Conservation (phyloP, 352 stramenopile genomes). For the Pythium guiyangense region DNA sequence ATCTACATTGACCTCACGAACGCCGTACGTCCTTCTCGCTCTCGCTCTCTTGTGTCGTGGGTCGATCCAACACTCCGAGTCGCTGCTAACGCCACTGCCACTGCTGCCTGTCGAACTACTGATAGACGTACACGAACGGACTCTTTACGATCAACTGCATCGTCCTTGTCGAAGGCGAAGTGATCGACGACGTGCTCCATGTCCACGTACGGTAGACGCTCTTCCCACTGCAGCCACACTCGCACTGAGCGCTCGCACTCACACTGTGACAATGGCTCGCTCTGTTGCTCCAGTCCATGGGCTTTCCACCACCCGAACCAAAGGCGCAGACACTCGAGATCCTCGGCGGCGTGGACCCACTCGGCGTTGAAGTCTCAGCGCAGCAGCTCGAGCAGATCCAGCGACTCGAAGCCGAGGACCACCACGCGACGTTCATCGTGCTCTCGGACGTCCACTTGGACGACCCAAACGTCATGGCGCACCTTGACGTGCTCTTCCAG, state of each 20-base stretch:
- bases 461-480: constrained; percentile 85
- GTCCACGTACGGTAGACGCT: constrained; percentile 55
- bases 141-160: constrained; percentile 92
- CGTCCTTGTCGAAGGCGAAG: constrained; percentile 90
- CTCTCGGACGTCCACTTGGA: constrained; percentile 93
- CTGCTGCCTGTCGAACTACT: not conserved
- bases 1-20: constrained; percentile 77
- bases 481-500: constrained; percentile 88
- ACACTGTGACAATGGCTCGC: not conserved
- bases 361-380: constrained; percentile 74
- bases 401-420: constrained; percentile 69
- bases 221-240: not conserved
- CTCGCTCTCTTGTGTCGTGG: not conserved
- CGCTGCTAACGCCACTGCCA: not conserved
- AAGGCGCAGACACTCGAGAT: constrained; percentile 71
- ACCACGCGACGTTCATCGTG: constrained; percentile 90
- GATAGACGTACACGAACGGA: constrained; percentile 73
- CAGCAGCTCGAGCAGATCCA: constrained; percentile 81
- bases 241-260: not conserved
- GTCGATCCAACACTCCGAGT: not conserved
- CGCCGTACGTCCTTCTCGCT: constrained; percentile 12
- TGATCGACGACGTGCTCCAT: constrained; percentile 90
- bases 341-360: constrained; percentile 71
- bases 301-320: constrained; percentile 85
- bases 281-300: constrained; percentile 62